Evolutionary conservation across 305 asterid species (phyloP).

Genomic region (Fraxinus platypoda): DNA sequence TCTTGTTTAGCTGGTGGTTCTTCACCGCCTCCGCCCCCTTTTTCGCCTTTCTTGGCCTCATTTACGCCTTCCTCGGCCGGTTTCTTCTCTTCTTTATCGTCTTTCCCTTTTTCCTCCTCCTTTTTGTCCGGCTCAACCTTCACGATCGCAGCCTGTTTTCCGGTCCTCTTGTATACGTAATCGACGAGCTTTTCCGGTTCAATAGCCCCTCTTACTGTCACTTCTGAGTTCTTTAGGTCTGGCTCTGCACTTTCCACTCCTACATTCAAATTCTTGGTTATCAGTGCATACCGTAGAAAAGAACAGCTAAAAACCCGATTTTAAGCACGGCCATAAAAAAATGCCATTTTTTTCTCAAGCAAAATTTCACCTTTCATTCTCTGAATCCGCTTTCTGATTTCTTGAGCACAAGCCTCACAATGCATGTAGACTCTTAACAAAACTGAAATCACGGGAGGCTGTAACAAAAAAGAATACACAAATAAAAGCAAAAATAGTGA

Average conservation of each 20-base stretch:
- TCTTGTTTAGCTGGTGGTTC: slow-evolving; percentile 20
- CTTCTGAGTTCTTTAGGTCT: slow-evolving; percentile 73
- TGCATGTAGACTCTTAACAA: slow-evolving; percentile 60
- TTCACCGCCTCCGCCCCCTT: slow-evolving; percentile 10
- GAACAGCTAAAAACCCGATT: background rate
- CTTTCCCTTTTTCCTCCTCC: background rate
- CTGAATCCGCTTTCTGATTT: slow-evolving; percentile 48
- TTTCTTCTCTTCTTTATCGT: background rate
- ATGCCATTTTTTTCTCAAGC: background rate
- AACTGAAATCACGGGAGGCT: slow-evolving; percentile 45
- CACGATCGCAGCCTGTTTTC: slow-evolving; percentile 55
- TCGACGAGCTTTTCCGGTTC: slow-evolving; percentile 59
- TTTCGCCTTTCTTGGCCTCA: slow-evolving; percentile 13
- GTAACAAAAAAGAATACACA: slow-evolving; percentile 13
- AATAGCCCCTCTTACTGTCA: slow-evolving; percentile 61
- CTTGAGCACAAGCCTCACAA: slow-evolving; percentile 66
- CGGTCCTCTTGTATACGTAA: slow-evolving; percentile 59
- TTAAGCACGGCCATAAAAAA: slow-evolving; percentile 5
- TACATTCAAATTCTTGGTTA: slow-evolving; percentile 15
- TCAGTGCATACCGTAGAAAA: background rate
- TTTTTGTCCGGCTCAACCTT: slow-evolving; percentile 27
- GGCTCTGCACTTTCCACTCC: slow-evolving; percentile 83
- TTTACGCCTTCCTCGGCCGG: slow-evolving; percentile 24
- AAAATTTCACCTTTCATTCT: slow-evolving; percentile 47
- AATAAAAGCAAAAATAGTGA: background rate